These are phyloP conservation scores for Citropsis articulata DNA, from an alignment of 345 rosid genomes.

Conservation along the genomic window DNA sequence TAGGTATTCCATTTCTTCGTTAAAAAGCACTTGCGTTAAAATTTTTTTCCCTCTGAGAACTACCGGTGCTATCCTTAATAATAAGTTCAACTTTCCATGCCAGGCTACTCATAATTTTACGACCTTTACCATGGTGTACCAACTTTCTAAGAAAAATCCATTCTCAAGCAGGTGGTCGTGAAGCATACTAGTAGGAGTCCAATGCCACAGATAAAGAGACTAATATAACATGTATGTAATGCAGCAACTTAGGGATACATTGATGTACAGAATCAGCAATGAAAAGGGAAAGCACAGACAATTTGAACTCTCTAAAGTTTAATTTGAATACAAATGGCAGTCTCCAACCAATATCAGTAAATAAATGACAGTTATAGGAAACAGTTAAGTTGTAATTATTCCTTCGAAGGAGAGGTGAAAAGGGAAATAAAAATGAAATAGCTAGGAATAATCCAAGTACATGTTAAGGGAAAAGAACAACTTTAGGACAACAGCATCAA, in stretches of 20 bases:
- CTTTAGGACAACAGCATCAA: constrained; percentile 2
- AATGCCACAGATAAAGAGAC: background rate
- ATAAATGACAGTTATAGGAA: background rate
- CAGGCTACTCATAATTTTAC: background rate
- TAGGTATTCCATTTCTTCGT: background rate
- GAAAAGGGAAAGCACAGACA: background rate
- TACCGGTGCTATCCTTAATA: background rate
- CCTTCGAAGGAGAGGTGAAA: background rate
- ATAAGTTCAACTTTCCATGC: background rate
- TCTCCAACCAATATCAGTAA: background rate
- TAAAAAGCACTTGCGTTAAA: background rate
- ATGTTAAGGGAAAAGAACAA: background rate
- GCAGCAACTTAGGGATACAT: background rate
- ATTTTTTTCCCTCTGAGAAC: background rate
- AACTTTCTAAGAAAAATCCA: background rate
- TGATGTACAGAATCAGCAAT: background rate
- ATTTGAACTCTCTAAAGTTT: background rate
- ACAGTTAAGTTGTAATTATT: constrained; percentile 15
- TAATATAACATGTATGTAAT: background rate
- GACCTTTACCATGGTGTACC: background rate
- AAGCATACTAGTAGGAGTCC: background rate
- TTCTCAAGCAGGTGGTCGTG: background rate
- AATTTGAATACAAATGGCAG: background rate
- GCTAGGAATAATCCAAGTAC: constrained; percentile 15
- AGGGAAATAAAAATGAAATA: background rate